Evolutionary conservation across 2,329 filamentous ascomycete species (phyloP), one percentile per base, ranked within the genome.

Genomic region (Aureobasidium lini): DNA sequence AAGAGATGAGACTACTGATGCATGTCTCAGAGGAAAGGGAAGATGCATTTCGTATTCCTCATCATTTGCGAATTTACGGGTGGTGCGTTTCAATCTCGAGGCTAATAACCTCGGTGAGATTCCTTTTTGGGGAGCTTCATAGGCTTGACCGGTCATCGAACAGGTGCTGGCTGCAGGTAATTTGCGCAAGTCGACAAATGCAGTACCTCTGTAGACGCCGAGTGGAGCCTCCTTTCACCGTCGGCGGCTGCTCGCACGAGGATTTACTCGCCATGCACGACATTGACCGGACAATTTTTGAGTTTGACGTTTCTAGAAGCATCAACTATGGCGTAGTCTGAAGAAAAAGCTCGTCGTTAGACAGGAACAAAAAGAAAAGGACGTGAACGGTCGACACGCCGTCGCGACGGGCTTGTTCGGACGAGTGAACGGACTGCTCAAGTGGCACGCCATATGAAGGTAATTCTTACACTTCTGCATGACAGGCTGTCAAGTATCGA

Each of bases 231-330:
- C n/a, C 40, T 54, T 18, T 42, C n/a, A 40, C 52, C 39, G 52
- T 36, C 52, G 52, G 50, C 50, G 52, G 52, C 42, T 57, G 32
- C 52, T 29, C 32, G 40, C 52, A 57, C 52, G 23, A 57, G 18
- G n/a, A 46, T 36, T 28, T 16, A 18, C 42, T 32, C 31, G 28
- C 31, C n/a, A 57, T 57, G 52, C 52, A 57, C 52, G 52, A 57
- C 52, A 57, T 57, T 46, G 42, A 56, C 37, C 32, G 32, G 13
- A 32, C 13, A 2, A 42, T 29, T 37, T 52, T 54, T 54, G 50
- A 54, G 50, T 54, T 54, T 43, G 28, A 54, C 50, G 49, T 42
- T 54, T 54, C 50, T 54, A 43, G 50, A 54, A 54, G n/a, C n/a
- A 31, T 18, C 42, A 16, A 37, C 37, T 23, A 43, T 54, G 9